A percentile compares a stretch with the other conserved stretches of the same genome.
phyloP scores from a whole-genome alignment of 2,329 filamentous ascomycete genomes.

The Trichoderma citrinoviride region DNA sequence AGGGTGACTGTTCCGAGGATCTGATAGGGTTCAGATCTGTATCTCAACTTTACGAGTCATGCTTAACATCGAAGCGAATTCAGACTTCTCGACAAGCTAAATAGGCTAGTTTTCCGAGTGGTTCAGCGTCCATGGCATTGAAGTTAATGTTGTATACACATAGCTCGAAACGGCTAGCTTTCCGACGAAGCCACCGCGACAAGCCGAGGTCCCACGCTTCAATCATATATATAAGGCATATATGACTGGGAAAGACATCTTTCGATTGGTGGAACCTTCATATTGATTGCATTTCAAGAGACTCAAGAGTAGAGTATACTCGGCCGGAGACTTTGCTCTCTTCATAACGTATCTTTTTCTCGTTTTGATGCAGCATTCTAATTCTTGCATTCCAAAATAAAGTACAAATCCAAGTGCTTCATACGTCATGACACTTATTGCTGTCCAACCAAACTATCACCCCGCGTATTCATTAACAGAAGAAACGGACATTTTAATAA shows the following conservation, averaged over 20 bases:
- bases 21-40: background rate
- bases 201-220: background rate
- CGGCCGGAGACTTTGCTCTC: too few relatives aligned
- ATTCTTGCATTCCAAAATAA: too few relatives aligned
- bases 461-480: background rate
- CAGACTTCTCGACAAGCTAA: background rate
- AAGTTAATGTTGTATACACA: background rate
- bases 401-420: background rate
- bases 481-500: background rate
- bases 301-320: too few relatives aligned
- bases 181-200: background rate
- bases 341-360: too few relatives aligned
- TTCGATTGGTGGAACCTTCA: background rate
- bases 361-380: too few relatives aligned
- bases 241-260: background rate
- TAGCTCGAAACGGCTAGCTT: background rate
- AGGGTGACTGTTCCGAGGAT: too few relatives aligned
- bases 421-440: background rate
- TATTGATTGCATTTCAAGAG: too few relatives aligned
- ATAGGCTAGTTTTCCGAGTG: background rate
- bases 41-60: background rate
- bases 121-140: background rate
- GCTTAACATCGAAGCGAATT: too few relatives aligned
- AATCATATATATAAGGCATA: background rate
- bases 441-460: background rate